These are phyloP conservation scores for Arabidopsis hybrid DNA, from an alignment of 441 rosid species.

Conservation along the genomic window DNA sequence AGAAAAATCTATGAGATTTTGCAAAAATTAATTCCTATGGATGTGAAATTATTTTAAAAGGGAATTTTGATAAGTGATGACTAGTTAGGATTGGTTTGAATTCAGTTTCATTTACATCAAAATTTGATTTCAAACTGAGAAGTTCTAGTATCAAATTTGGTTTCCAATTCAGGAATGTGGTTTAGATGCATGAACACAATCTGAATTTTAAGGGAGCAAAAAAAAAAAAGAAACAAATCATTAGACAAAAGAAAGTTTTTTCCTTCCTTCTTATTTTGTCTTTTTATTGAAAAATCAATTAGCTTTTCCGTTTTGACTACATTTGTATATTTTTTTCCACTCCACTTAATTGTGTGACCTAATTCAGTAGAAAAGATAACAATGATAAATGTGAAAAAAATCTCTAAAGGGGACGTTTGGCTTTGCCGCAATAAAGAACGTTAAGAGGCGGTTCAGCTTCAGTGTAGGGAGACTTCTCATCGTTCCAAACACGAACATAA, in stretches of 20 bases:
- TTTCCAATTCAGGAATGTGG: background rate
- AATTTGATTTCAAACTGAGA: background rate
- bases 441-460: conserved; percentile 49
- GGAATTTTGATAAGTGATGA: too few relatives aligned
- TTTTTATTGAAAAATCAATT: conserved; percentile 32
- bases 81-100: background rate
- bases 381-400: conserved; percentile 1
- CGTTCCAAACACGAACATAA: conserved; percentile 55
- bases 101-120: background rate
- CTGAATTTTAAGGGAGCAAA: background rate
- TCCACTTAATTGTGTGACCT: conserved; percentile 10
- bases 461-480: conserved; percentile 49
- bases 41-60: too few relatives aligned
- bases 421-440: conserved; percentile 50
- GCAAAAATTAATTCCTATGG: too few relatives aligned
- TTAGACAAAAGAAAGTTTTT: background rate
- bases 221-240: background rate
- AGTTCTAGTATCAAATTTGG: background rate
- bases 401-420: conserved; percentile 30
- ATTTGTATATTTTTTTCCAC: conserved; percentile 5
- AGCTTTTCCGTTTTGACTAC: conserved; percentile 13
- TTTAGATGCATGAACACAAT: conserved; percentile 19
- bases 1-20: too few relatives aligned
- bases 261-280: background rate
- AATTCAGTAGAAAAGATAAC: conserved; percentile 15